phyloP scores from a whole-genome alignment of 2,329 filamentous ascomycete species.

The Chrysosporium queenslandicum region DNA sequence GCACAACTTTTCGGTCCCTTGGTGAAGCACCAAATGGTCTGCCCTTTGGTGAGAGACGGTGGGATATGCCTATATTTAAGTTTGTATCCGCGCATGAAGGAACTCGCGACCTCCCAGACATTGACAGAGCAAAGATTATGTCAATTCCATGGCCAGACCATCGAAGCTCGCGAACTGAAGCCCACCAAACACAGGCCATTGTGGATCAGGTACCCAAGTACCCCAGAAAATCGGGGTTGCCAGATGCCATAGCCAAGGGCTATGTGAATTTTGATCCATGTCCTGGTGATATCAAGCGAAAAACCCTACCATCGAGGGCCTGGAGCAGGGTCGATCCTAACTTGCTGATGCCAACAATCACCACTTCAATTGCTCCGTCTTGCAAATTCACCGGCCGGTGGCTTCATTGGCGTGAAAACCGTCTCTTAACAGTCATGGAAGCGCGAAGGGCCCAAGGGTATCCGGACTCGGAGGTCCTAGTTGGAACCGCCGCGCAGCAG shows the following conservation, averaged over 20 bases:
- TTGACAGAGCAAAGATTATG: conserved; percentile 52
- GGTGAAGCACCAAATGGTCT: conserved; percentile 53
- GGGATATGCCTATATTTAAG: conserved; percentile 46
- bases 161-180: conserved; percentile 40
- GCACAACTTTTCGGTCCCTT: conserved; percentile 33
- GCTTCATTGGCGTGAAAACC: conserved; percentile 57
- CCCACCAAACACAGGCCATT: conserved; percentile 35
- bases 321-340: conserved; percentile 32
- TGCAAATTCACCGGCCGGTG: conserved; percentile 48
- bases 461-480: conserved; percentile 57
- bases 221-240: conserved; percentile 26
- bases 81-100: conserved; percentile 47
- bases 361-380: conserved; percentile 42
- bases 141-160: conserved; percentile 63
- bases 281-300: conserved; percentile 16
- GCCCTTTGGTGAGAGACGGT: conserved; percentile 46
- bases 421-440: conserved; percentile 57
- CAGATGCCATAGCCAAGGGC: conserved; percentile 14
- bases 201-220: conserved; percentile 50
- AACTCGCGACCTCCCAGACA: conserved; percentile 50
- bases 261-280: conserved; percentile 18
- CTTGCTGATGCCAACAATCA: conserved; percentile 52
- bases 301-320: neutral
- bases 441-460: conserved; percentile 59
- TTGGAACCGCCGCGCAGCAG: conserved; percentile 49